phyloP scores from a whole-genome alignment of 805 yeast species.

The Metschnikowia noctiluminum region DNA sequence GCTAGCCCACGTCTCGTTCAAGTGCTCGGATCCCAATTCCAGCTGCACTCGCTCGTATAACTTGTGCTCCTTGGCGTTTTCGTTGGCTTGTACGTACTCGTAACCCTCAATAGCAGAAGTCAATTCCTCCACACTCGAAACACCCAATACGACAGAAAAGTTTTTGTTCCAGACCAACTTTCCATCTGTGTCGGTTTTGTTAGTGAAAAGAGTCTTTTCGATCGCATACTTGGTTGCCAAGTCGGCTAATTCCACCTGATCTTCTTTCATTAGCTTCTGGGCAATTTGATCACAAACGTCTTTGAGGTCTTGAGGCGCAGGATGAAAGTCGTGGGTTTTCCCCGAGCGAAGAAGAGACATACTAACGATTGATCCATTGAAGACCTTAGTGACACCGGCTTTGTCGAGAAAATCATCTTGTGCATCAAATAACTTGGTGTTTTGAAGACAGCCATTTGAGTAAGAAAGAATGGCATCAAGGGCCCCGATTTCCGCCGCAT shows the following conservation, averaged over 20 bases:
- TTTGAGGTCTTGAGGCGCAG: constrained; percentile 61
- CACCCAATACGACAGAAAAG: constrained; percentile 73
- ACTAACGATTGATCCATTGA: constrained; percentile 81
- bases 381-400: constrained; percentile 54
- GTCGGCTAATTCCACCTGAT: constrained; percentile 67
- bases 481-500: constrained; percentile 48
- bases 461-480: constrained; percentile 78
- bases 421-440: constrained; percentile 48
- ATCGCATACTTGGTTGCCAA: constrained; percentile 77
- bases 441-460: constrained; percentile 80
- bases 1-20: constrained; percentile 65
- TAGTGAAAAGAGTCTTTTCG: constrained; percentile 32
- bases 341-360: constrained; percentile 80
- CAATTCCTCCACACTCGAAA: constrained; percentile 62
- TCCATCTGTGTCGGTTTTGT: constrained; percentile 9
- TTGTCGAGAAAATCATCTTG: constrained; percentile 47
- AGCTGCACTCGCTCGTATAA: constrained; percentile 39
- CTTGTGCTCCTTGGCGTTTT: constrained; percentile 45
- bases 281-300: constrained; percentile 49
- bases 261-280: constrained; percentile 28
- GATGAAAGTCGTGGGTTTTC: constrained; percentile 74
- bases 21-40: constrained; percentile 44
- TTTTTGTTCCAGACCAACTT: constrained; percentile 23
- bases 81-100: constrained; percentile 25
- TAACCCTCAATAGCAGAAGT: constrained; percentile 58